These are phyloP conservation scores for Cryptosporidium canis DNA, from an alignment of 169 alveolate species.

Conservation along the genomic window DNA sequence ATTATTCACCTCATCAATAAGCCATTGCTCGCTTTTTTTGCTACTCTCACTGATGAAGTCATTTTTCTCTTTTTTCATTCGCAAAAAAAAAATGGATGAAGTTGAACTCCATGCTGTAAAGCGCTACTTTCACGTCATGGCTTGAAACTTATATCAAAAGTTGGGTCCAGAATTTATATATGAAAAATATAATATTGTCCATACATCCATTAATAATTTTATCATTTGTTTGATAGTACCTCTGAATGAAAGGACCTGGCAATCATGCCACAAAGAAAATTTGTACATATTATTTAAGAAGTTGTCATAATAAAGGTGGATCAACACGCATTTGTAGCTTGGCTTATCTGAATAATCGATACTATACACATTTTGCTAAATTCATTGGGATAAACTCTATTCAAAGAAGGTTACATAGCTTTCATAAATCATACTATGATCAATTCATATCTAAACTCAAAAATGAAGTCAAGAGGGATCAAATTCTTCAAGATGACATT, in stretches of 20 bases:
- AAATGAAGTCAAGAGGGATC: slow-evolving; percentile 11
- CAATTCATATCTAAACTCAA: slow-evolving; percentile 6
- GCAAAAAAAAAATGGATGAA: not conserved
- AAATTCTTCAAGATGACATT: slow-evolving; percentile 13
- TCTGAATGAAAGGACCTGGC: not conserved
- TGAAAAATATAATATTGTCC: not conserved
- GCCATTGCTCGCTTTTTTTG: not conserved
- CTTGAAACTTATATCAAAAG: not conserved
- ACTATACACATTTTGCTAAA: not conserved
- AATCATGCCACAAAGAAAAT: not conserved
- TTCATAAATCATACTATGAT: not conserved
- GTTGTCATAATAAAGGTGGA: not conserved
- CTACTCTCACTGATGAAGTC: not conserved
- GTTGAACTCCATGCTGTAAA: not conserved
- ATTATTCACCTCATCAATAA: not conserved
- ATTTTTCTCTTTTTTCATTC: not conserved
- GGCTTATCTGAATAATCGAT: not conserved
- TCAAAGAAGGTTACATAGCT: not conserved
- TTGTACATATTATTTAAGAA: not conserved
- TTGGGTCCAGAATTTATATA: not conserved
- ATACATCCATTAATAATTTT: not conserved
- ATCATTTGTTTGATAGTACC: not conserved
- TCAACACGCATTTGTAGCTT: not conserved
- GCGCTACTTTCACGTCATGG: not conserved
- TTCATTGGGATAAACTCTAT: not conserved